phyloP scores from a whole-genome alignment of 2,329 filamentous ascomycete genomes.

The Cephalotrichum gorgonifer region DNA sequence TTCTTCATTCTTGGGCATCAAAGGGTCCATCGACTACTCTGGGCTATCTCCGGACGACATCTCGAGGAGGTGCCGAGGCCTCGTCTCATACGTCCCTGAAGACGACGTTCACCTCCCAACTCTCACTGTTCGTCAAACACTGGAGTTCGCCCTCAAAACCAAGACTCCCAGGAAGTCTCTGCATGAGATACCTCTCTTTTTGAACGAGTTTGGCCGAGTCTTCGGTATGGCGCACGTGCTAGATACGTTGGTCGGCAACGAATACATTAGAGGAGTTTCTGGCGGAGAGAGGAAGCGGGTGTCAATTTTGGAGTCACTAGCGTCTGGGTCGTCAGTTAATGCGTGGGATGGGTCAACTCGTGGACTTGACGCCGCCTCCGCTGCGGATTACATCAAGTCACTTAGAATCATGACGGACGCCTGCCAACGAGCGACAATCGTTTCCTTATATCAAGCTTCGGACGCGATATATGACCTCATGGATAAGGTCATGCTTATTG shows the following conservation, averaged over 20 bases:
- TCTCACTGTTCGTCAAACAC: constrained; percentile 53
- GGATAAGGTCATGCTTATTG: constrained; percentile 7
- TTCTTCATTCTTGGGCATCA: neutral
- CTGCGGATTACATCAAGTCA: constrained; percentile 4
- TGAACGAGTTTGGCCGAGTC: constrained; percentile 23
- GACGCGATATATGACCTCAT: constrained; percentile 7
- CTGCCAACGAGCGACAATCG: constrained; percentile 4
- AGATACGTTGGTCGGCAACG: constrained; percentile 59
- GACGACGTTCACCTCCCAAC: constrained; percentile 59
- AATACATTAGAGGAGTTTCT: constrained; percentile 29
- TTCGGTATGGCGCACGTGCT: constrained; percentile 60
- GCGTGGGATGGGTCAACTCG: constrained; percentile 8
- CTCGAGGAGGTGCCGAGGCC: neutral
- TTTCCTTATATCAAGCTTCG: constrained; percentile 7
- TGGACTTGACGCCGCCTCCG: constrained; percentile 7
- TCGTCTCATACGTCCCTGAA: constrained; percentile 5
- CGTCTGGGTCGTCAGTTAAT: constrained; percentile 8
- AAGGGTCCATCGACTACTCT: constrained; percentile 8
- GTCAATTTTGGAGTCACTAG: constrained; percentile 60
- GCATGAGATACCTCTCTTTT: constrained; percentile 18
- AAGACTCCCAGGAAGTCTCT: constrained; percentile 49
- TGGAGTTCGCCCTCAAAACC: constrained; percentile 56
- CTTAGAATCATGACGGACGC: constrained; percentile 6
- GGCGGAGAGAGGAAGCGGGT: constrained; percentile 65
- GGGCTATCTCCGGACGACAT: constrained; percentile 38